Base-by-base conservation (phyloP, 768 basidiomycete genomes). In the Sistotremastrum suecicum region DNA sequence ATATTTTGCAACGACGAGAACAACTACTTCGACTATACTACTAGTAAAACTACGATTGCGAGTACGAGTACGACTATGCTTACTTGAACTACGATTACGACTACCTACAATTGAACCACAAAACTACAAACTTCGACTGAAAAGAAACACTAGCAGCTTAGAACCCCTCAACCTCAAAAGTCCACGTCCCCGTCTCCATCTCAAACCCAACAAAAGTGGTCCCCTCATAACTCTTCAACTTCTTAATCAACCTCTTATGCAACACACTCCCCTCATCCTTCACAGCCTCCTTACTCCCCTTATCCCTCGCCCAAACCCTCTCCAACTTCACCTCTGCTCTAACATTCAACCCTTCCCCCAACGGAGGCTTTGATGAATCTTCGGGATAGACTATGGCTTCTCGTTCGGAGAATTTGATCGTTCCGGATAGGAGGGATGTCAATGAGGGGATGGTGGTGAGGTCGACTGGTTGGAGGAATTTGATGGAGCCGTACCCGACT, bases 301-400 rank as follows among this genome's bases (percentile, higher is more conserved):
- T 92, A 63, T 97, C 89, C 51, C 80, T 70, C 41, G 88, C 74
- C 83, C 85, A 98, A 65, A 89, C 91, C 44, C 76, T 69, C 52
- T 84, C 65, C 39, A 99, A 66, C 40, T 74, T 69, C 52, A 99
- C 75, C 48, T 69, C 71, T 20, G 92, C 88, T 32, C 73, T 78
- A 28, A 92, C 90, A 57, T 98, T 98, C 46, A 99, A 68, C 35
- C 95, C 95, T 20, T 78, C 69, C 10, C 91, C 89, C 20, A 78
- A 72, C 7, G 77, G 71, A 0, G 89, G 88, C 63, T 92, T 92
- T 5, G 51, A 34, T 3, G 37, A 35, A 55, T 85, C 80, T 50
- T 94, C 91, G 1, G 90, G 88, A 61, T 99, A 98, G 35, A 98
- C 91, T 41, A 78, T 83, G 56, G 88, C 86, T 60, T 92, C 89